phyloP scores from a whole-genome alignment of 352 stramenopile genomes.

The Pythium insidiosum region DNA sequence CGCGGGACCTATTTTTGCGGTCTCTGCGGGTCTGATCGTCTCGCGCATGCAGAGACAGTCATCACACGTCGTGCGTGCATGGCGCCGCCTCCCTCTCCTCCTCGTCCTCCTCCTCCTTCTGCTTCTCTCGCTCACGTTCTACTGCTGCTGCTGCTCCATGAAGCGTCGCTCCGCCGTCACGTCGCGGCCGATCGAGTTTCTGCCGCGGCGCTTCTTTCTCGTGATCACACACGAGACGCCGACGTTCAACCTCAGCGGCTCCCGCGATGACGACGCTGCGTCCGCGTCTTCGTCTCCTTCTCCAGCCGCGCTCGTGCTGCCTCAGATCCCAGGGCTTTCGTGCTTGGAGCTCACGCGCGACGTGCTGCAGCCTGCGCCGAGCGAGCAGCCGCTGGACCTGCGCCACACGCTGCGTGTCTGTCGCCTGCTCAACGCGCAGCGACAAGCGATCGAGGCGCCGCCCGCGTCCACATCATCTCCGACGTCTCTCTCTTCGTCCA shows the following conservation, averaged over 20 bases:
- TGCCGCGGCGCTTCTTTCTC: conserved; percentile 43
- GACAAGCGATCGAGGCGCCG: background rate
- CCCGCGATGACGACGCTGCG: too few species aligned
- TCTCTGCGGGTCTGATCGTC: too few species aligned
- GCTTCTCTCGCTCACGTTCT: background rate
- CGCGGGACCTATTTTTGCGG: too few species aligned
- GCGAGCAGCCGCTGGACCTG: conserved; percentile 20
- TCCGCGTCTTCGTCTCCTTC: background rate
- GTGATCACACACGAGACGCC: conserved; percentile 31
- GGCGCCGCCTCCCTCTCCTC: too few species aligned
- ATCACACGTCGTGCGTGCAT: too few species aligned
- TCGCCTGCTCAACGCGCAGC: conserved; percentile 27
- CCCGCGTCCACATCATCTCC: too few species aligned
- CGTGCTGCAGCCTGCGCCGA: conserved; percentile 11
- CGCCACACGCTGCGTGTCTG: conserved; percentile 42
- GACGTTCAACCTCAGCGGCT: conserved; percentile 7
- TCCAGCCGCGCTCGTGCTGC: conserved; percentile 10
- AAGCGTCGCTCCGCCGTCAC: conserved; percentile 29
- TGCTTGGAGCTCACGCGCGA: conserved; percentile 18
- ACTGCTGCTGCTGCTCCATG: conserved; percentile 20
- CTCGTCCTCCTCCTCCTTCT: background rate
- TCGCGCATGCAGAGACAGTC: too few species aligned
- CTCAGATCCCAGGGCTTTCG: conserved; percentile 24
- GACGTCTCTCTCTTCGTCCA: too few species aligned
- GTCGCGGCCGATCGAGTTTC: conserved; percentile 46